A percentile compares a stretch with the other conserved stretches of the same genome.
phyloP scores from a whole-genome alignment of 1,139 yeast species.

The Citeromyces hawaiiensis region DNA sequence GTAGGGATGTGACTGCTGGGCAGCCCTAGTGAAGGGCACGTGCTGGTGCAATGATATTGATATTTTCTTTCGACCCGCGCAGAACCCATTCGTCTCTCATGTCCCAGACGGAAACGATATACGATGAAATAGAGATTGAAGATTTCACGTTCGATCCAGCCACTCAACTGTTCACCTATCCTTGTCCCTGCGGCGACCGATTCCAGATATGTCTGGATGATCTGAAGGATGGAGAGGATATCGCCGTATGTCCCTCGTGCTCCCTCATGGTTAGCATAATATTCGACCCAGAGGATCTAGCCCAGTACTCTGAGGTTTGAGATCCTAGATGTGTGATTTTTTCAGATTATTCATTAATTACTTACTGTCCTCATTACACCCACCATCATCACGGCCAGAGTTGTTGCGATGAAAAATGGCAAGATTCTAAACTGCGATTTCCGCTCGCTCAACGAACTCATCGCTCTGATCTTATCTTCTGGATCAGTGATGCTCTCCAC shows the following conservation, averaged over 20 bases:
- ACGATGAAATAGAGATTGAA: constrained; percentile 94
- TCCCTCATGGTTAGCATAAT: constrained; percentile 87
- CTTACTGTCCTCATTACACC: constrained; percentile 2
- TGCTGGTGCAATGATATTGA: background rate
- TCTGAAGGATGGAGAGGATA: constrained; percentile 78
- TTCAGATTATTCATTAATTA: background rate
- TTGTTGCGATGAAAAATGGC: background rate
- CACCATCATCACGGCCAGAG: background rate
- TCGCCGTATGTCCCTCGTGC: constrained; percentile 95
- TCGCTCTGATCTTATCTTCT: constrained; percentile 32
- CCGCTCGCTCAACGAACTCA: constrained; percentile 3
- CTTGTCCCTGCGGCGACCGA: constrained; percentile 97
- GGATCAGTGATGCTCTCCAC: constrained; percentile 18
- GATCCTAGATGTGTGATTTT: no score
- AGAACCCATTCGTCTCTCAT: no score
- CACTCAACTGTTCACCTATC: constrained; percentile 76
- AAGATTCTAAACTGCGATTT: background rate
- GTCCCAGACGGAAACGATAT: constrained; percentile 42
- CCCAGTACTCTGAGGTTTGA: no score
- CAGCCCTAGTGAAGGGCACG: background rate
- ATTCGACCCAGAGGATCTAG: constrained; percentile 49
- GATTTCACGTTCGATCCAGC: constrained; percentile 85
- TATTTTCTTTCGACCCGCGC: background rate
- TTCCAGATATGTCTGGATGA: constrained; percentile 84
- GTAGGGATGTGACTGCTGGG: background rate